phyloP scores from a whole-genome alignment of 2,329 filamentous ascomycete species.

The Trichoderma brevicompactum region DNA sequence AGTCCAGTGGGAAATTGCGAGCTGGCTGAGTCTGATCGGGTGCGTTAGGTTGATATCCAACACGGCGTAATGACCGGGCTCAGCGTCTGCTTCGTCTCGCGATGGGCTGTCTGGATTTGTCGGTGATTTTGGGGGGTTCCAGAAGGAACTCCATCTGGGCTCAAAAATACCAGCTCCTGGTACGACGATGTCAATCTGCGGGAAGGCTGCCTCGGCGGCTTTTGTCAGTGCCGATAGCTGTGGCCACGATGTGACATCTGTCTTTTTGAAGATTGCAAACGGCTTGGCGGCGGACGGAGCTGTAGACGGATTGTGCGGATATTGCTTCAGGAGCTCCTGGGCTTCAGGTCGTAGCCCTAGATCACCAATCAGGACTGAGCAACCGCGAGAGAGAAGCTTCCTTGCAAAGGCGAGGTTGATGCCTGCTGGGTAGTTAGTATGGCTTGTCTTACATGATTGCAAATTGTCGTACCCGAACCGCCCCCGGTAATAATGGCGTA shows the following conservation, averaged over 20 bases:
- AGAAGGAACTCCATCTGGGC: conserved; percentile 6
- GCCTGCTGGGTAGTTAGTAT: neutral
- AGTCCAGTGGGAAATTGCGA: conserved; percentile 2
- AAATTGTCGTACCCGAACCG: neutral
- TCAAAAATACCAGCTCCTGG: neutral
- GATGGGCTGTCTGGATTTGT: conserved; percentile 13
- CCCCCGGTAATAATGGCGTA: neutral
- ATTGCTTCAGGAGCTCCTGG: conserved; percentile 3
- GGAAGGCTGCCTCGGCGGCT: neutral
- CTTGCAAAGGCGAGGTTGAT: conserved; percentile 9
- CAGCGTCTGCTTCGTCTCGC: neutral
- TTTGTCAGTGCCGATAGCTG: neutral
- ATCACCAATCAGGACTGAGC: conserved; percentile 6
- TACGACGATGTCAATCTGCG: conserved; percentile 5
- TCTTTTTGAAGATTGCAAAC: neutral
- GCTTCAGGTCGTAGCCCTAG: neutral
- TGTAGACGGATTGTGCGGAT: neutral
- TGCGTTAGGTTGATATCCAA: neutral
- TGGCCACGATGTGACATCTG: conserved; percentile 2
- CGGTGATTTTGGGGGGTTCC: neutral
- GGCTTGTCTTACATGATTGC: neutral
- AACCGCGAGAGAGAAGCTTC: conserved; percentile 10
- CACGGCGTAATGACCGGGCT: conserved; percentile 4
- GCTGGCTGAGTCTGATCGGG: neutral
- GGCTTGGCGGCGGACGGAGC: neutral